phyloP scores from a whole-genome alignment of 805 yeast genomes.

The Brettanomyces naardenensis region DNA sequence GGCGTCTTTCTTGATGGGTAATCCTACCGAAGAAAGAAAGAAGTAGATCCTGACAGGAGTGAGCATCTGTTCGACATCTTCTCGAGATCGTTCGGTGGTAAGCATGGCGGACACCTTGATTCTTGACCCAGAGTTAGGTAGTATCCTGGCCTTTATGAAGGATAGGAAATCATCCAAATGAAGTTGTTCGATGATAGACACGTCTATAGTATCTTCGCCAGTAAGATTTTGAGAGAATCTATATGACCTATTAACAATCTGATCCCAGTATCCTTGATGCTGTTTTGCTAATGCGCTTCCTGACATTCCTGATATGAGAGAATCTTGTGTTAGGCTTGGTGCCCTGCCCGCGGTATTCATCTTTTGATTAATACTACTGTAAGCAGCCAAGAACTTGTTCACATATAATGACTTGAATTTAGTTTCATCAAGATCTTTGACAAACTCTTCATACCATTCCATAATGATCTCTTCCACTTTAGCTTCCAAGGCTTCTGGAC shows the following conservation, averaged over 20 bases:
- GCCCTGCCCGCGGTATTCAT: constrained; percentile 12
- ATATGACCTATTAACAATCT: constrained; percentile 37
- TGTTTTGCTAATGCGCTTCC: constrained; percentile 18
- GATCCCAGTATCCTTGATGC: constrained; percentile 45
- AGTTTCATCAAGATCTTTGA: constrained; percentile 23
- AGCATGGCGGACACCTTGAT: constrained; percentile 37
- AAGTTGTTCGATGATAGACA: constrained; percentile 22
- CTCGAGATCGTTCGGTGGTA: constrained; percentile 27
- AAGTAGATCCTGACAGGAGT: constrained; percentile 34
- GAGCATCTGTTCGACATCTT: constrained; percentile 28
- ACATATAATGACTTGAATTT: constrained; percentile 30
- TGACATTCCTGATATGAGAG: constrained; percentile 6
- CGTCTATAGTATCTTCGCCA: constrained; percentile 29
- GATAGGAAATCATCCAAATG: constrained; percentile 25
- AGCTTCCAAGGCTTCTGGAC: constrained; percentile 32
- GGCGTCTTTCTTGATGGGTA: constrained; percentile 34
- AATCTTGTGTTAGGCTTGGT: constrained; percentile 19
- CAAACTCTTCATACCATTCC: constrained; percentile 29
- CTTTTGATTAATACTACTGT: constrained; percentile 12
- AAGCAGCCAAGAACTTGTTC: constrained; percentile 28
- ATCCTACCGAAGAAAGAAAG: constrained; percentile 39
- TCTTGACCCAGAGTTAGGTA: constrained; percentile 29
- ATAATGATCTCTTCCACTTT: constrained; percentile 42
- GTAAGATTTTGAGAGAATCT: constrained; percentile 27
- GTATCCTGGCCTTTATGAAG: constrained; percentile 29